Percentiles rank a stretch among this genome's conserved stretches.
These are phyloP conservation scores for Blumeria graminis DNA, from an alignment of 2,329 filamentous ascomycete species.

Conservation along the genomic window DNA sequence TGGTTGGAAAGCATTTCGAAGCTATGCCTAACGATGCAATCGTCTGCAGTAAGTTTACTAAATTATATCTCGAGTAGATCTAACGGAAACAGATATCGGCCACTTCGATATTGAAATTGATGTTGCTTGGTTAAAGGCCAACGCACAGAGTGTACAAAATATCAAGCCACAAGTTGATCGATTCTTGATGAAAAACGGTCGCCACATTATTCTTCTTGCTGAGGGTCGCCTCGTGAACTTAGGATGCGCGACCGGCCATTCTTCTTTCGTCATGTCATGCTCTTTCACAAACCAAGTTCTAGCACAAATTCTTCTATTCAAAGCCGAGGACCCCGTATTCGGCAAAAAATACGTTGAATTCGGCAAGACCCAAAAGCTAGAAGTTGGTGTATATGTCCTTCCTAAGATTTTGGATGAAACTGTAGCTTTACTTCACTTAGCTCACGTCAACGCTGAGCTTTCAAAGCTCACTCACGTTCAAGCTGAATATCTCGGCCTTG, in stretches of 20 bases:
- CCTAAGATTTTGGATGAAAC: slow-evolving; percentile 99
- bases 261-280: slow-evolving; percentile 99
- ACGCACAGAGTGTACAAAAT: slow-evolving; percentile 79
- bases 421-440: slow-evolving; percentile 81
- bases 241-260: slow-evolving; percentile 96
- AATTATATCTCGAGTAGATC: neutral
- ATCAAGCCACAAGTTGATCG: slow-evolving; percentile 99
- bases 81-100: slow-evolving; percentile 48
- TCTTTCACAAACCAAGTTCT: slow-evolving; percentile 99
- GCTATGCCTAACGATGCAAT: slow-evolving; percentile 94
- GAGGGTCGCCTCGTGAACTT: slow-evolving; percentile 99
- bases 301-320: slow-evolving; percentile 95
- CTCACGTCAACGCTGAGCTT: slow-evolving; percentile 85
- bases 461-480: slow-evolving; percentile 65
- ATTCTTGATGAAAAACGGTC: slow-evolving; percentile 79
- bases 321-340: slow-evolving; percentile 69
- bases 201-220: slow-evolving; percentile 93
- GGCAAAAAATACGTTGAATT: slow-evolving; percentile 92
- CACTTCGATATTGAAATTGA: slow-evolving; percentile 99
- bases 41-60: slow-evolving; percentile 55
- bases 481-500: slow-evolving; percentile 82
- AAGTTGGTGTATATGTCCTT: slow-evolving; percentile 80
- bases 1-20: slow-evolving; percentile 79
- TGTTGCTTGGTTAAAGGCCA: slow-evolving; percentile 97
- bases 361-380: slow-evolving; percentile 73